A percentile compares a stretch with the other conserved stretches of the same genome.
phyloP scores from a whole-genome alignment of 805 yeast species.

The Phaffomyces opuntiae region DNA sequence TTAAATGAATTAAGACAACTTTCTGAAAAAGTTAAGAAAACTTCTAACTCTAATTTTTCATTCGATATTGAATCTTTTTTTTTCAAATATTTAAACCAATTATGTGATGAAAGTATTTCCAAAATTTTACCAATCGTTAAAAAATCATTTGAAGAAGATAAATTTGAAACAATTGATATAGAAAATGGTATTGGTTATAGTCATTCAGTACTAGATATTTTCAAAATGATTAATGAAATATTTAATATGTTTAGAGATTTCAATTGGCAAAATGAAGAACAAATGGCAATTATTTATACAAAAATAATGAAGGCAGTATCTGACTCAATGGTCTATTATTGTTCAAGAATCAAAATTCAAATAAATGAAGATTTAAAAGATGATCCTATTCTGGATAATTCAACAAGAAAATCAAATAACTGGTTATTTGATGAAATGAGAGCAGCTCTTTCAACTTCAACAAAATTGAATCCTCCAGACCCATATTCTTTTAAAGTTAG shows the following conservation, averaged over 20 bases:
- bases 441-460: conserved; percentile 37
- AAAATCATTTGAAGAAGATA: conserved; percentile 52
- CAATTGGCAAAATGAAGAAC: conserved; percentile 60
- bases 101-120: conserved; percentile 37
- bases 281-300: conserved; percentile 57
- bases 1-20: conserved; percentile 47
- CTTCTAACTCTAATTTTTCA: conserved; percentile 30
- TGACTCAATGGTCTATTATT: conserved; percentile 48
- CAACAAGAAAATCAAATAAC: conserved; percentile 19
- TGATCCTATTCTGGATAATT: conserved; percentile 14
- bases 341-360: conserved; percentile 28
- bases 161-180: conserved; percentile 44
- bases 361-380: conserved; percentile 35
- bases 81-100: conserved; percentile 35
- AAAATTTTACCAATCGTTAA: conserved; percentile 42
- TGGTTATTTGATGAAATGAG: conserved; percentile 49
- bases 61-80: conserved; percentile 54
- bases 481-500: conserved; percentile 53
- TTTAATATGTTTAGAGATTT: conserved; percentile 50
- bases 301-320: conserved; percentile 56
- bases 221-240: conserved; percentile 53
- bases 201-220: conserved; percentile 61
- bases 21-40: conserved; percentile 39
- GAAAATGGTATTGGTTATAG: conserved; percentile 38
- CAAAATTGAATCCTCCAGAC: conserved; percentile 33